These are phyloP conservation scores for Cladobotryum mycophilum DNA, from an alignment of 2,329 filamentous ascomycete species.

Conservation along the genomic window DNA sequence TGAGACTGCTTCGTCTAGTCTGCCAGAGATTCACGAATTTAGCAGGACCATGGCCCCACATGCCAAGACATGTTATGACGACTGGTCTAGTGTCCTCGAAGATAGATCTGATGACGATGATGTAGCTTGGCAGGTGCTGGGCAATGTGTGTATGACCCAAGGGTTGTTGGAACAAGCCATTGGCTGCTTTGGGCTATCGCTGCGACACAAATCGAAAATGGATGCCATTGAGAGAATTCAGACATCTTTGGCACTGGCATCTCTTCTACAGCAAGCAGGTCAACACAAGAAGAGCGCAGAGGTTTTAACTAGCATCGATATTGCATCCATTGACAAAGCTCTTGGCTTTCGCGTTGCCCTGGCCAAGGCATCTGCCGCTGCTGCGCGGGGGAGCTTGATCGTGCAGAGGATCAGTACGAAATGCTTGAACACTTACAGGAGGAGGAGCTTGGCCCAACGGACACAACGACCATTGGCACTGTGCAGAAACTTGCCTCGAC, in stretches of 20 bases:
- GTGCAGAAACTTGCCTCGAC: constrained; percentile 21
- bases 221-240: constrained; percentile 17
- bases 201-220: constrained; percentile 13
- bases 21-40: constrained; percentile 20
- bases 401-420: constrained; percentile 17
- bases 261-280: constrained; percentile 16
- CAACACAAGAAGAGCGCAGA: constrained; percentile 14
- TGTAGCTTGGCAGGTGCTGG: constrained; percentile 33
- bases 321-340: constrained; percentile 18
- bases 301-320: constrained; percentile 17
- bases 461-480: constrained; percentile 19
- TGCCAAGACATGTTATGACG: constrained; percentile 21
- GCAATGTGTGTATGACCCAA: constrained; percentile 22
- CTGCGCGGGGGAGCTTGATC: constrained; percentile 16
- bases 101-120: constrained; percentile 24
- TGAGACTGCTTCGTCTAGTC: constrained; percentile 14
- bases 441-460: constrained; percentile 17
- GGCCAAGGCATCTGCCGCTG: constrained; percentile 18
- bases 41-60: constrained; percentile 22
- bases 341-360: constrained; percentile 19
- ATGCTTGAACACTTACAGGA: constrained; percentile 19
- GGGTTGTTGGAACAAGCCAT: constrained; percentile 19
- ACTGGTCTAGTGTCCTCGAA: constrained; percentile 18
- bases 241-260: constrained; percentile 17
- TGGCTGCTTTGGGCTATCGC: constrained; percentile 21